A percentile compares a stretch with the other conserved stretches of the same genome.
Evolutionary conservation across 345 rosid species (phyloP).

Genomic region (Erysimum cheiranthoides): DNA sequence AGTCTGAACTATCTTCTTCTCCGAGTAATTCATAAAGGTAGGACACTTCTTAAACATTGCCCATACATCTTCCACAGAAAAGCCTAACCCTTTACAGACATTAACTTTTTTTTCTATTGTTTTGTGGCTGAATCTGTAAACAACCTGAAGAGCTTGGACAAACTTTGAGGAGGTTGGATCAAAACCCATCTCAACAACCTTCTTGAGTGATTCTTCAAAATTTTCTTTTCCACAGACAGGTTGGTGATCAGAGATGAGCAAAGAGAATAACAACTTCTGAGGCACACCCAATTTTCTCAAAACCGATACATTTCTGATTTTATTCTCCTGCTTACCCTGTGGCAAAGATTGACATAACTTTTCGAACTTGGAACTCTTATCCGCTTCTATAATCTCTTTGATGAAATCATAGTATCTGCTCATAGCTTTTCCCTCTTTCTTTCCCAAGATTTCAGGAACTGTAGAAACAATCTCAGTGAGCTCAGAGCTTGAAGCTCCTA

Average conservation of each 20-base stretch:
- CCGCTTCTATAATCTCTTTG: background rate
- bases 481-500: conserved; percentile 21
- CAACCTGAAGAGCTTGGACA: background rate
- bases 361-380: background rate
- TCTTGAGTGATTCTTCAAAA: conserved; percentile 22
- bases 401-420: conserved; percentile 22
- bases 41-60: conserved; percentile 42
- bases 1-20: conserved; percentile 10
- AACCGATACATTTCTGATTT: conserved; percentile 18
- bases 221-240: background rate
- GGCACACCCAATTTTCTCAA: conserved; percentile 42
- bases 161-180: conserved; percentile 30
- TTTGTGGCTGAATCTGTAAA: background rate
- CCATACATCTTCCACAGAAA: conserved; percentile 30
- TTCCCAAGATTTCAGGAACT: conserved; percentile 29
- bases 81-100: conserved; percentile 38
- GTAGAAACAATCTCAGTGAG: background rate
- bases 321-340: background rate
- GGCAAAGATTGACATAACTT: conserved; percentile 2
- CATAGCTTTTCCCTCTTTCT: background rate
- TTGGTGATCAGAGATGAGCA: background rate
- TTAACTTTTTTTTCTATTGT: conserved; percentile 10
- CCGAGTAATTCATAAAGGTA: background rate
- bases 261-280: background rate
- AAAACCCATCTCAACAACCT: conserved; percentile 36